Percentiles rank a stretch among this genome's conserved stretches.
Conservation (phyloP, 805 yeast species). For the Isabelozyma pseudorhagii region DNA sequence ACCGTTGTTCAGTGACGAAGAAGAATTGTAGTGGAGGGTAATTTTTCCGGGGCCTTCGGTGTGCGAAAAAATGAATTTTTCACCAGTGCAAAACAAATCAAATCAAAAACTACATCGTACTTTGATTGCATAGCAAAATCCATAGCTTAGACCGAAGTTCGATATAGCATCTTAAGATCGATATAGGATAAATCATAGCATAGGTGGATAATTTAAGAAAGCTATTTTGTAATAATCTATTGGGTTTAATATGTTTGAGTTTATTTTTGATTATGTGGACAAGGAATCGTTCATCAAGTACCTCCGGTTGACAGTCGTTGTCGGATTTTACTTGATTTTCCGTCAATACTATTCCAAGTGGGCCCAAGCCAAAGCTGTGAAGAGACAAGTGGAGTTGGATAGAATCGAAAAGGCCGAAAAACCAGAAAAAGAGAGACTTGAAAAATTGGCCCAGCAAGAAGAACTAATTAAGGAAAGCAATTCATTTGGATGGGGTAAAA, state of each 20-base stretch:
- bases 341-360: slow-evolving; percentile 56
- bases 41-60: not conserved
- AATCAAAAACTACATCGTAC: not conserved
- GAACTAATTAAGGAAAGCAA: slow-evolving; percentile 37
- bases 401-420: slow-evolving; percentile 37
- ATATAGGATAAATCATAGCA: too few species aligned
- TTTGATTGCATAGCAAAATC: too few species aligned
- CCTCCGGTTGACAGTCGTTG: slow-evolving; percentile 45
- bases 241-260: slow-evolving; percentile 15
- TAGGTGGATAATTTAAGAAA: too few species aligned
- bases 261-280: slow-evolving; percentile 34
- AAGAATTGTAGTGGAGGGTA: slow-evolving; percentile 7
- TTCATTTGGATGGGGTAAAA: slow-evolving; percentile 78
- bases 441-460: slow-evolving; percentile 28
- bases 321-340: slow-evolving; percentile 62
- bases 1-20: slow-evolving; percentile 44
- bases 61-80: not conserved
- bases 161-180: not conserved
- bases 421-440: slow-evolving; percentile 31
- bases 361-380: slow-evolving; percentile 53
- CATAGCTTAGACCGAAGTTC: not conserved
- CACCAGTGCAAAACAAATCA: not conserved
- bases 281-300: slow-evolving; percentile 42
- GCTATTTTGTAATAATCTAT: too few species aligned
- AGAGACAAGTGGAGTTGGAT: slow-evolving; percentile 46